Evolutionary conservation across 2,329 filamentous ascomycete genomes (phyloP).

Genomic region (Chalaropsis ovoidea): DNA sequence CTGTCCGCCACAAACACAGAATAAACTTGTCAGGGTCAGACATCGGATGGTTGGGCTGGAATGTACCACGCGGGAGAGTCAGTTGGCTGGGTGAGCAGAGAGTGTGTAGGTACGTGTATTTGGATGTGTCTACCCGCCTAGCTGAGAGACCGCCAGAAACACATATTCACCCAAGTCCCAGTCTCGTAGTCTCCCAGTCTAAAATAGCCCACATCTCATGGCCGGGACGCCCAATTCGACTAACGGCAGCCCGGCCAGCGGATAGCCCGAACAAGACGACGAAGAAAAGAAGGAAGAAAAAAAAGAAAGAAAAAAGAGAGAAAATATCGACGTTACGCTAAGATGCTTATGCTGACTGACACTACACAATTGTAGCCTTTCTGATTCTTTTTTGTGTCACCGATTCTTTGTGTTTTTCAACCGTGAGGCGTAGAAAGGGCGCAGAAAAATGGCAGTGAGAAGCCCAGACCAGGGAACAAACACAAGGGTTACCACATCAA

Average conservation of each 20-base stretch:
- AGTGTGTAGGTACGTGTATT: background rate
- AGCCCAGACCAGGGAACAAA: background rate
- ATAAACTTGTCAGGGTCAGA: background rate
- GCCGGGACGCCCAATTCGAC: background rate
- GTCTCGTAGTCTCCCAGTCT: background rate
- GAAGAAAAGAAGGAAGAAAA: background rate
- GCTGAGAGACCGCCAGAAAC: too few relatives aligned
- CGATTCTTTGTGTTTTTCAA: background rate
- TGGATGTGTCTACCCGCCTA: background rate
- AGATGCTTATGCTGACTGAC: background rate
- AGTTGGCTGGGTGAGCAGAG: background rate
- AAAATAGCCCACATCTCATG: background rate
- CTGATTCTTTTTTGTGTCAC: background rate
- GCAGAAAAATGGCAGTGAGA: background rate
- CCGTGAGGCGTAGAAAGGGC: background rate
- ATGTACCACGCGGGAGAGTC: background rate
- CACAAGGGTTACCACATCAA: background rate
- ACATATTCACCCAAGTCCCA: too few relatives aligned
- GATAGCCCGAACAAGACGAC: background rate
- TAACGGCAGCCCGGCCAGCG: background rate
- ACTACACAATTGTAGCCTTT: background rate
- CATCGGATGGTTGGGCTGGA: conserved; percentile 6
- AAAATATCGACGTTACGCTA: conserved; percentile 1
- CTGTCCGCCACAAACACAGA: too few relatives aligned
- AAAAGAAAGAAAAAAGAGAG: background rate